phyloP scores from a whole-genome alignment of 257 asterid genomes.

The Schizonepeta tenuifolia region DNA sequence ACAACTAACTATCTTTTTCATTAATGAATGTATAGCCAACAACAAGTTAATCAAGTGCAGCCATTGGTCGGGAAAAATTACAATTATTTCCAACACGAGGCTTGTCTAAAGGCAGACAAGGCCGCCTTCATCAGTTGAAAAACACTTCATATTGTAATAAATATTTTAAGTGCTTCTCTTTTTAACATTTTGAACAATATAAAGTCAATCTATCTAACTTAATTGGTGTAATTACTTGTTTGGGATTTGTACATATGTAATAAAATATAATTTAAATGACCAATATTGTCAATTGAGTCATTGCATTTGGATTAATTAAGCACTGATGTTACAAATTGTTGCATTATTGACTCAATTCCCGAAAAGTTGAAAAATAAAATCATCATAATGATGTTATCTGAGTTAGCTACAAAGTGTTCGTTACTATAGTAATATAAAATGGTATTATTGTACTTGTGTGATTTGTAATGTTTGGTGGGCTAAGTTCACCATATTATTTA shows the following conservation, averaged over 20 bases:
- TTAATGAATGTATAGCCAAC: slow-evolving; percentile 29
- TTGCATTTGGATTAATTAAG: background rate
- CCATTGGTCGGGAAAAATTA: slow-evolving; percentile 31
- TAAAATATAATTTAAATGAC: background rate
- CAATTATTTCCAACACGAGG: slow-evolving; percentile 39
- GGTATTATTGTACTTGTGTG: slow-evolving; percentile 14
- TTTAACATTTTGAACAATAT: background rate
- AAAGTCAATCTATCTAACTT: slow-evolving; percentile 38
- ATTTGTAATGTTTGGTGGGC: slow-evolving; percentile 27
- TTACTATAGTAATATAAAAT: slow-evolving; percentile 17
- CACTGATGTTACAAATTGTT: background rate
- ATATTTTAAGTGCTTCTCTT: slow-evolving; percentile 13
- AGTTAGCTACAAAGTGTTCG: slow-evolving; percentile 15
- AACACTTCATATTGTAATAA: slow-evolving; percentile 33
- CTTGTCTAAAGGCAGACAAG: slow-evolving; percentile 47
- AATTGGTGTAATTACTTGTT: slow-evolving; percentile 32
- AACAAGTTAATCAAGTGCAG: slow-evolving; percentile 37
- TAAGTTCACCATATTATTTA: slow-evolving; percentile 8
- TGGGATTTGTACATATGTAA: slow-evolving; percentile 4
- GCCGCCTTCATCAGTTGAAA: slow-evolving; percentile 37
- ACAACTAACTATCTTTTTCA: slow-evolving; percentile 29
- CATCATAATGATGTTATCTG: slow-evolving; percentile 36
- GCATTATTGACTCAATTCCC: slow-evolving; percentile 32
- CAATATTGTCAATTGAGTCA: slow-evolving; percentile 20
- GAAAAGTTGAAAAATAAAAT: slow-evolving; percentile 12